These are phyloP conservation scores for Kodamaea sagamina DNA, from an alignment of 805 yeast genomes.

Conservation along the genomic window DNA sequence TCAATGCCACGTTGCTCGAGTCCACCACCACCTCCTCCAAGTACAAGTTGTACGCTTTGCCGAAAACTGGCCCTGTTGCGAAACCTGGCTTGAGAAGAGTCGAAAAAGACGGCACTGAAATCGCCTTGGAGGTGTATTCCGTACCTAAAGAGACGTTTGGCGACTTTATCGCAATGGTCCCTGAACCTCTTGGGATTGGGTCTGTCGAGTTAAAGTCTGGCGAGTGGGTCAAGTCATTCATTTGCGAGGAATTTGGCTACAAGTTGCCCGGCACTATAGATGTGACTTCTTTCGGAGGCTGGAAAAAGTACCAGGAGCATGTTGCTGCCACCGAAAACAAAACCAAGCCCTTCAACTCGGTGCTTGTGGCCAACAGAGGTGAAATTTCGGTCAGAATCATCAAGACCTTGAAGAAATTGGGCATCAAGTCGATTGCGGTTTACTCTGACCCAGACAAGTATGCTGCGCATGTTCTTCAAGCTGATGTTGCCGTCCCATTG, in stretches of 20 bases:
- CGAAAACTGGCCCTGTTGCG: constrained; percentile 74
- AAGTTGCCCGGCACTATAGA: constrained; percentile 69
- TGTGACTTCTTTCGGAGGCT: constrained; percentile 86
- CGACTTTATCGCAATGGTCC: constrained; percentile 81
- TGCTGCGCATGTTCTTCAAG: constrained; percentile 79
- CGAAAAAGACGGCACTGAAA: constrained; percentile 52
- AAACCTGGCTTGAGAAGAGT: constrained; percentile 91
- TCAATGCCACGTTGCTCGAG: constrained; percentile 68
- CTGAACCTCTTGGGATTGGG: constrained; percentile 94
- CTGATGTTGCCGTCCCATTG: constrained; percentile 80
- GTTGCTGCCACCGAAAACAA: constrained; percentile 29
- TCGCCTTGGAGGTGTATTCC: constrained; percentile 80
- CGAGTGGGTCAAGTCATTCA: constrained; percentile 85
- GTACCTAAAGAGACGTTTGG: constrained; percentile 81
- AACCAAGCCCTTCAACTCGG: constrained; percentile 66
- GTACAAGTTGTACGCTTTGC: constrained; percentile 81
- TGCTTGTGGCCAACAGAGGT: constrained; percentile 96
- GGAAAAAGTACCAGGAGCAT: constrained; percentile 64
- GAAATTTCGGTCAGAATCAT: constrained; percentile 96
- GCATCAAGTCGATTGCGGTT: constrained; percentile 79
- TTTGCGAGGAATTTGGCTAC: constrained; percentile 91
- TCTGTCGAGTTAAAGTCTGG: constrained; percentile 82
- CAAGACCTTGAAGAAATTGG: constrained; percentile 78
- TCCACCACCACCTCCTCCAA: constrained; percentile 68
- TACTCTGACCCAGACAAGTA: constrained; percentile 90